Evolutionary conservation across 2,329 filamentous ascomycete genomes (phyloP).

Genomic region (Trichocomaceae sp.): DNA sequence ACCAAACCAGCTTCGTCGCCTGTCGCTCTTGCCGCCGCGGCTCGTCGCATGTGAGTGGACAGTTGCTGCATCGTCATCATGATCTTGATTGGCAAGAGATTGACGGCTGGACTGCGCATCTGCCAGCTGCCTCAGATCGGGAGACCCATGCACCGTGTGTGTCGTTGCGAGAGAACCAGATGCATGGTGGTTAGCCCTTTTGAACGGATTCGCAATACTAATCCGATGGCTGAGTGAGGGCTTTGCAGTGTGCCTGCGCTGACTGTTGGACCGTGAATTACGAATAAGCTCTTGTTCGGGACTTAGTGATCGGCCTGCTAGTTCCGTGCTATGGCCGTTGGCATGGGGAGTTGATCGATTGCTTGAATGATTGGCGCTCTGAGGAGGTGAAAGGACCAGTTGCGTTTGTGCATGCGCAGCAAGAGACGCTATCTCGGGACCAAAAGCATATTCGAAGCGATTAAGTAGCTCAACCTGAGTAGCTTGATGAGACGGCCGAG

Average conservation of each 20-base stretch:
- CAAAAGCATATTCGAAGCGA: slow-evolving; percentile 42
- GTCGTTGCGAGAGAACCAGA: slow-evolving; percentile 31
- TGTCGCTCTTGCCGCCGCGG: slow-evolving; percentile 29
- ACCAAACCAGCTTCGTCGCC: slow-evolving; percentile 37
- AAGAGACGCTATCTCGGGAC: slow-evolving; percentile 59
- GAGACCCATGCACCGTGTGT: slow-evolving; percentile 19
- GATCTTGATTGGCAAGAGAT: slow-evolving; percentile 10
- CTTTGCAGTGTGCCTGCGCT: slow-evolving; percentile 26
- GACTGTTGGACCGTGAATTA: slow-evolving; percentile 24
- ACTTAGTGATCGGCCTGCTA: slow-evolving; percentile 25
- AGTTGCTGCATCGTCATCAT: slow-evolving; percentile 32
- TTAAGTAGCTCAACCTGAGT: slow-evolving; percentile 34
- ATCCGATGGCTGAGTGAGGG: slow-evolving; percentile 36
- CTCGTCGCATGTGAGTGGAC: slow-evolving; percentile 33
- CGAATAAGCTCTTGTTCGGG: slow-evolving; percentile 33
- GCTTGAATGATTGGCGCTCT: slow-evolving; percentile 24
- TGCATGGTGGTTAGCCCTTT: slow-evolving; percentile 31
- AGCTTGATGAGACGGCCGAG: slow-evolving; percentile 50
- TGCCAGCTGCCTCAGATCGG: slow-evolving; percentile 18
- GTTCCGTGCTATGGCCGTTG: slow-evolving; percentile 18
- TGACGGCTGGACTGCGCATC: slow-evolving; percentile 21
- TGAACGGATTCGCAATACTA: slow-evolving; percentile 40
- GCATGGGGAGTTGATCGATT: slow-evolving; percentile 22
- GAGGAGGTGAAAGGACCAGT: slow-evolving; percentile 41
- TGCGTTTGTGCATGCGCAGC: slow-evolving; percentile 23